Conservation (phyloP, 495 filamentous ascomycete species). For the Darksidea phi region DNA sequence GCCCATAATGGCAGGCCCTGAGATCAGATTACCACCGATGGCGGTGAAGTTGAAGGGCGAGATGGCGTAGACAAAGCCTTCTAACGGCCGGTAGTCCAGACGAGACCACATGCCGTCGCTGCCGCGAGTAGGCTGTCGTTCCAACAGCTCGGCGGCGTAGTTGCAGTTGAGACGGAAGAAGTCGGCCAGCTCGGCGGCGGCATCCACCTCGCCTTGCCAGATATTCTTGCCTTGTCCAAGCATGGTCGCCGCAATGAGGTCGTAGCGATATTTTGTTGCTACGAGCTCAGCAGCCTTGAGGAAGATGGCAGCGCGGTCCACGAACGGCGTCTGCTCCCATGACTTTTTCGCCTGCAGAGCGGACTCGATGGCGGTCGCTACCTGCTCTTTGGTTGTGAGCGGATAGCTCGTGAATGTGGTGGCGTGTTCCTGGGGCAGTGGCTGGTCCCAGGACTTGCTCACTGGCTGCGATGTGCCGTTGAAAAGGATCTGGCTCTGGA, state of each 20-base stretch:
- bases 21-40: slow-evolving; percentile 45
- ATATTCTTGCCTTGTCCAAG: slow-evolving; percentile 93
- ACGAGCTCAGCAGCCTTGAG: slow-evolving; percentile 89
- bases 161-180: slow-evolving; percentile 65
- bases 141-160: slow-evolving; percentile 45
- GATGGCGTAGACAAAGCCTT: slow-evolving; percentile 49
- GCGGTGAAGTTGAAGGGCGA: slow-evolving; percentile 50
- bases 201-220: slow-evolving; percentile 95
- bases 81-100: slow-evolving; percentile 46
- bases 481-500: too few relatives aligned
- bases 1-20: slow-evolving; percentile 46
- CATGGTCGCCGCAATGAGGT: slow-evolving; percentile 90
- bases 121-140: slow-evolving; percentile 44
- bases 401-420: too few relatives aligned
- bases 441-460: too few relatives aligned
- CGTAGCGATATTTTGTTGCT: slow-evolving; percentile 84
- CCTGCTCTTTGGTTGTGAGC: slow-evolving; percentile 30
- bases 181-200: slow-evolving; percentile 85
- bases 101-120: slow-evolving; percentile 30
- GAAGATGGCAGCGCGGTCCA: slow-evolving; percentile 85
- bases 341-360: slow-evolving; percentile 75
- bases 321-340: slow-evolving; percentile 80
- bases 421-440: too few relatives aligned
- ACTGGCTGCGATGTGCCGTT: too few relatives aligned
- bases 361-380: slow-evolving; percentile 71